Evolutionary conservation across 1,139 yeast species (phyloP).

Genomic region (Debaryomyces udenii): DNA sequence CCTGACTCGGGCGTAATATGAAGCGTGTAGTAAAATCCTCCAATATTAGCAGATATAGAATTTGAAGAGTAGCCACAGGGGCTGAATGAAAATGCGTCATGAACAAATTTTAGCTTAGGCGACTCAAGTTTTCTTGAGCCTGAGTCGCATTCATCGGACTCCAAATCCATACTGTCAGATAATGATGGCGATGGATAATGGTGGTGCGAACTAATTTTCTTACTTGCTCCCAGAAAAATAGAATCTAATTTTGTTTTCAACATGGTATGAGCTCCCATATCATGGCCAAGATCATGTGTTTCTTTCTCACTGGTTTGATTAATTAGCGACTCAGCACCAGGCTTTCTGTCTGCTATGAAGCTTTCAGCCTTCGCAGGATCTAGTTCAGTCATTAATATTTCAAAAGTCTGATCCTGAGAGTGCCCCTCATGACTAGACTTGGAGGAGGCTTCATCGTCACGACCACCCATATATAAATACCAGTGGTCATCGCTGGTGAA

Average conservation of each 20-base stretch:
- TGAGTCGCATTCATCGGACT: constrained; percentile 11
- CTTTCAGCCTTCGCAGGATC: constrained; percentile 59
- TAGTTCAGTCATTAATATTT: constrained; percentile 88
- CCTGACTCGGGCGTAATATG: constrained; percentile 94
- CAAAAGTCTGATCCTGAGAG: constrained; percentile 74
- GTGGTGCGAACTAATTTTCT: constrained; percentile 11
- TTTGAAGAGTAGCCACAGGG: constrained; percentile 97
- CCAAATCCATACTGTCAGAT: constrained; percentile 29
- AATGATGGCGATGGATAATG: constrained; percentile 45
- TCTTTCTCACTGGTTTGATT: constrained; percentile 47
- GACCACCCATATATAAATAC: constrained; percentile 78
- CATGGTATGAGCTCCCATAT: constrained; percentile 71
- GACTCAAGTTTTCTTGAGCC: constrained; percentile 3
- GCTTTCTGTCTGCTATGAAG: constrained; percentile 62
- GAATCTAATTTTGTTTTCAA: constrained; percentile 59
- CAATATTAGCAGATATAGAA: constrained; percentile 59
- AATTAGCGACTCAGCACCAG: constrained; percentile 44
- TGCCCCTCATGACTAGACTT: constrained; percentile 9
- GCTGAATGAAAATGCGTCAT: constrained; percentile 90
- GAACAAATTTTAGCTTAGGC: constrained; percentile 42
- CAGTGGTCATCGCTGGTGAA: constrained; percentile 78
- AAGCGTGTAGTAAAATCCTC: constrained; percentile 77
- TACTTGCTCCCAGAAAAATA: constrained; percentile 43
- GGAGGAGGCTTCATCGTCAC: constrained; percentile 15
- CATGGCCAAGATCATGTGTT: constrained; percentile 77